Evolutionary conservation across 2,329 filamentous ascomycete genomes (phyloP), one percentile per base, ranked within the genome.

Genomic region (Cladosporium sp.): DNA sequence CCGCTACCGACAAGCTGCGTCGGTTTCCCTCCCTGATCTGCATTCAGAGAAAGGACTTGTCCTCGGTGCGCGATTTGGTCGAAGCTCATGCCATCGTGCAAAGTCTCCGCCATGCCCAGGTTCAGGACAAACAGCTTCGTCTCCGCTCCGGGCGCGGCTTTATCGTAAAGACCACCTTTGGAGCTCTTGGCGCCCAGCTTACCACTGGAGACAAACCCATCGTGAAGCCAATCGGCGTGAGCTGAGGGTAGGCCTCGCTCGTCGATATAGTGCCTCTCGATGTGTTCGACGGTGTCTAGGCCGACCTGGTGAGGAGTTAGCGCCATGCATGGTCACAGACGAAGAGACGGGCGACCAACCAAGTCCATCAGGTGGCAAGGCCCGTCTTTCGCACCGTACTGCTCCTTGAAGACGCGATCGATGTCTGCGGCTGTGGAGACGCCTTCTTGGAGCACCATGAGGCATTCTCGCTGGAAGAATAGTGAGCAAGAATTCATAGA

Each of bases 251-350:
- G 66, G 0, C 70, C 68, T 4, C 77, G 72, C 59, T 80, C 77
- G 2, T 70, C 57, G 50, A 80, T 67, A 58, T 81, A 80, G 54
- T 80, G 74, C 28, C 73, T 58, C 54, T 81, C 78, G 46, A 81
- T 80, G 46, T 76, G 72, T 0, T 72, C 69, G 3, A 80, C 76
- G 0, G 77, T 80, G 49, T 81, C 78, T 0, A 81, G 66, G 1
- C 77, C 77, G 16, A 80, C 72, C 46, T 50, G 18, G 2, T 6
- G 32, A 28, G 11, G 5, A 4, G 32, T 50, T 6, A 50, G 32
- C 18, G 19, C 11, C 14, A 35, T 9, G 16, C 16, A 18, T 18
- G 16, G 16, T 18, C 16, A 18, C 2, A 18, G 16, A 18, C 16
- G 16, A 18, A 18, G 16, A 18, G 2, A 9, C 13, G 16, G 8